phyloP scores from a whole-genome alignment of 139 green algal genomes.

The Chloropicon primus region DNA sequence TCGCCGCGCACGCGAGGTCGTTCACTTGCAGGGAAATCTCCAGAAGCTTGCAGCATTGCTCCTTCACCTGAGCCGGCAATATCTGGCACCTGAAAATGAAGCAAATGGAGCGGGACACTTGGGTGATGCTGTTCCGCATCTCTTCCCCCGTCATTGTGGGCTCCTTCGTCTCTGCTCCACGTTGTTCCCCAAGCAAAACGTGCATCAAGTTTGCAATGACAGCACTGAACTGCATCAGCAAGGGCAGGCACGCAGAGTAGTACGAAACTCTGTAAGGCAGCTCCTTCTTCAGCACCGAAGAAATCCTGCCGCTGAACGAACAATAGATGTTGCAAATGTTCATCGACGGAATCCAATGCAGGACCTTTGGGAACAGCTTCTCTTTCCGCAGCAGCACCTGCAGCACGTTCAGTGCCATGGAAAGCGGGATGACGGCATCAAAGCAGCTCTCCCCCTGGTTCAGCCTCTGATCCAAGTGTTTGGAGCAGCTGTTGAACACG shows the following conservation, averaged over 20 bases:
- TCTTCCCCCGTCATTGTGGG: background rate
- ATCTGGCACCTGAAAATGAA: background rate
- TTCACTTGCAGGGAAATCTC: background rate
- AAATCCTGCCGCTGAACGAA: background rate
- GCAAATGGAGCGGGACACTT: background rate
- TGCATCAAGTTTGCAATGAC: background rate
- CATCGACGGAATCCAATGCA: background rate
- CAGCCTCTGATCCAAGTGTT: background rate
- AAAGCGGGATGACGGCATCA: background rate
- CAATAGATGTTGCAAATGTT: background rate
- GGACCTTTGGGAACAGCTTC: background rate
- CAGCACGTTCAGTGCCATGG: background rate
- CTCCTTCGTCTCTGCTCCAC: background rate
- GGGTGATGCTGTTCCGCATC: background rate
- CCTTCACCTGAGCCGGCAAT: background rate
- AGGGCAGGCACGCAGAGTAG: background rate
- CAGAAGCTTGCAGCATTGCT: background rate
- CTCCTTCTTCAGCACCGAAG: background rate
- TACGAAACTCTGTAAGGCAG: background rate
- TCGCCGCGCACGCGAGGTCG: background rate
- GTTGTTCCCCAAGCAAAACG: background rate
- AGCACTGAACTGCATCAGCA: background rate
- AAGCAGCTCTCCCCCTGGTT: background rate
- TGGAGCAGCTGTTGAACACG: background rate
- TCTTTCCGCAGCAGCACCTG: background rate